Evolutionary conservation across 176 grass and related monocot species (phyloP).

Genomic region (Avena eriantha): DNA sequence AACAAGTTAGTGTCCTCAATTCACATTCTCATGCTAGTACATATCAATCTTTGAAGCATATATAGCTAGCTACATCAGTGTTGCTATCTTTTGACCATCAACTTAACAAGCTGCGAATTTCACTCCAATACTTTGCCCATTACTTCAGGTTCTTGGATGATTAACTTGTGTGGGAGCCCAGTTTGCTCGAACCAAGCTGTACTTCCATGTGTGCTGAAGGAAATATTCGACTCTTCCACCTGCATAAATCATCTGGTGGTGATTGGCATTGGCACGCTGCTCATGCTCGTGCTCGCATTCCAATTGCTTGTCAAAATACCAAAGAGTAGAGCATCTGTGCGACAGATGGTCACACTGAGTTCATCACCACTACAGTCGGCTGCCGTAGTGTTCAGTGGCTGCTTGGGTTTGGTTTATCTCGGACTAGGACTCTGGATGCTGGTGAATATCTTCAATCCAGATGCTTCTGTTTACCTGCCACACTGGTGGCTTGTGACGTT

Average conservation of each 20-base stretch:
- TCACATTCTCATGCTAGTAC: background rate
- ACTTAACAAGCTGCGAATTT: background rate
- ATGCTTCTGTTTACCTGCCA: slow-evolving; percentile 20
- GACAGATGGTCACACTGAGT: slow-evolving; percentile 31
- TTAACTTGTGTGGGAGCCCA: slow-evolving; percentile 45
- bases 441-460: slow-evolving; percentile 33
- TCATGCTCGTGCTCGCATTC: slow-evolving; percentile 42
- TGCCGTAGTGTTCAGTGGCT: slow-evolving; percentile 42
- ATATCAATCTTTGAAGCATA: background rate
- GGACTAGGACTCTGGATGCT: slow-evolving; percentile 64
- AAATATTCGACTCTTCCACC: slow-evolving; percentile 61
- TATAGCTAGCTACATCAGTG: background rate
- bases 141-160: slow-evolving; percentile 55
- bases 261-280: background rate
- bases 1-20: slow-evolving; percentile 41
- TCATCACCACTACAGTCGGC: slow-evolving; percentile 44
- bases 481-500: slow-evolving; percentile 67
- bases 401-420: slow-evolving; percentile 65
- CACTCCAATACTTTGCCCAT: background rate
- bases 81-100: background rate
- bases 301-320: slow-evolving; percentile 55
- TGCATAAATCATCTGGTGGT: slow-evolving; percentile 71
- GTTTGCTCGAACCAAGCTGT: slow-evolving; percentile 48
- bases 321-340: slow-evolving; percentile 22
- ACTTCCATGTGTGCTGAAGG: slow-evolving; percentile 35